These are phyloP conservation scores for Fusarium beomiforme DNA, from an alignment of 2,329 filamentous ascomycete genomes.

Conservation along the genomic window DNA sequence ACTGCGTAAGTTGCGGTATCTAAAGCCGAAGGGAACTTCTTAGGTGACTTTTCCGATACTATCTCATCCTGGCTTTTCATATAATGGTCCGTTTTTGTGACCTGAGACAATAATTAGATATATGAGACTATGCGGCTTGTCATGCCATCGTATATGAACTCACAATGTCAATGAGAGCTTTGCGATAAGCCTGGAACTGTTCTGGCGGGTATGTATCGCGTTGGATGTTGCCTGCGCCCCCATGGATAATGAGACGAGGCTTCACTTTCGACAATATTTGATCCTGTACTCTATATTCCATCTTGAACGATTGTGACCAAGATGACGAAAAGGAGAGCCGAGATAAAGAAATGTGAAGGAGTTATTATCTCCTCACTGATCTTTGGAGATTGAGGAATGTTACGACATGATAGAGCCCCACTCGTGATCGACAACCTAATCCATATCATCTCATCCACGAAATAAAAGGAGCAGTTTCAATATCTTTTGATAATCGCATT, in stretches of 20 bases:
- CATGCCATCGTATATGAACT: slow-evolving; percentile 4
- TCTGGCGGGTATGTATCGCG: slow-evolving; percentile 67
- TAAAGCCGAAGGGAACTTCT: slow-evolving; percentile 66
- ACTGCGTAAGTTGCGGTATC: slow-evolving; percentile 82
- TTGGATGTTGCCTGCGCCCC: slow-evolving; percentile 76
- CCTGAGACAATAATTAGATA: slow-evolving; percentile 32
- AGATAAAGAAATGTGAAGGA: not conserved
- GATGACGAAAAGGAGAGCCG: not conserved
- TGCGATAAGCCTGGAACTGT: slow-evolving; percentile 67
- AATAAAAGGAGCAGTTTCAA: not conserved
- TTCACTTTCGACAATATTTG: slow-evolving; percentile 43
- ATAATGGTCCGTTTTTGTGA: slow-evolving; percentile 57
- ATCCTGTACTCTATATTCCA: slow-evolving; percentile 53
- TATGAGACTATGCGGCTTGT: not conserved
- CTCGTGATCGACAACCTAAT: not conserved
- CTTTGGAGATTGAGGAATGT: not conserved
- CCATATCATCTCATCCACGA: not conserved
- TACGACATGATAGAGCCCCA: slow-evolving; percentile 9
- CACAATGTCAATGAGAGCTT: slow-evolving; percentile 71
- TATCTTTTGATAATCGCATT: not conserved
- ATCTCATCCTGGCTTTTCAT: slow-evolving; percentile 49
- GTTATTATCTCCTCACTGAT: slow-evolving; percentile 5
- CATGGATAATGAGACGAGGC: slow-evolving; percentile 75
- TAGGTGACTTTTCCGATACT: slow-evolving; percentile 12
- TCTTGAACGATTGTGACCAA: slow-evolving; percentile 27